phyloP scores from a whole-genome alignment of 345 rosid genomes.

The Eucalyptus pauciflora region DNA sequence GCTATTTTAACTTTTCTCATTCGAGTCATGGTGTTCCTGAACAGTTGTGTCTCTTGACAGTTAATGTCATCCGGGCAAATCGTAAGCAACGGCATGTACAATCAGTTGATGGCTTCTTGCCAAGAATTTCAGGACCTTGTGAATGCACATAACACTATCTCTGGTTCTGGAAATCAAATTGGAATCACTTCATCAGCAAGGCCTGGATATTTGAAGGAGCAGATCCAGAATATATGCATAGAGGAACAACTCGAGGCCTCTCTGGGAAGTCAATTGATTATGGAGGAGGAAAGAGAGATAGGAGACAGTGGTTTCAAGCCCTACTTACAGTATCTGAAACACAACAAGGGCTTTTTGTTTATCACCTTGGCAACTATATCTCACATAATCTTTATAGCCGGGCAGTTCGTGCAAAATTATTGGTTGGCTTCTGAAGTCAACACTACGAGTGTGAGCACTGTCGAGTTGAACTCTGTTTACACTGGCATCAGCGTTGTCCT shows the following conservation, averaged over 20 bases:
- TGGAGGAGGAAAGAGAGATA: conserved; percentile 36
- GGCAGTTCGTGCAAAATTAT: conserved; percentile 14
- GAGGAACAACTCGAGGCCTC: background rate
- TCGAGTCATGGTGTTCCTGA: background rate
- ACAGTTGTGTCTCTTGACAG: conserved; percentile 1
- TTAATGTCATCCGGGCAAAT: conserved; percentile 38
- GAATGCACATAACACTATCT: conserved; percentile 20
- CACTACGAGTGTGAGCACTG: conserved; percentile 3
- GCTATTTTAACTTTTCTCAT: background rate
- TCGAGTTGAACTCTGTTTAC: conserved; percentile 7
- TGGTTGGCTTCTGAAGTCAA: conserved; percentile 25
- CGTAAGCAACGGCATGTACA: conserved; percentile 13
- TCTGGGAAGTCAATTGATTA: conserved; percentile 25
- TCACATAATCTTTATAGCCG: conserved; percentile 6
- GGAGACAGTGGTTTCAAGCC: conserved; percentile 47
- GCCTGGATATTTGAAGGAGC: background rate
- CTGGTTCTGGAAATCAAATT: background rate
- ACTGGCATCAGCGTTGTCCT: conserved; percentile 1
- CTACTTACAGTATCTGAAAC: conserved; percentile 29
- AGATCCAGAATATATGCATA: conserved; percentile 2
- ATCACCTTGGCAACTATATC: background rate
- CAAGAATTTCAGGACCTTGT: conserved; percentile 36
- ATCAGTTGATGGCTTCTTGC: conserved; percentile 22
- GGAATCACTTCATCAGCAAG: background rate
- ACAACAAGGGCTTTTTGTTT: conserved; percentile 13